Base-by-base conservation (phyloP, 2,329 filamentous ascomycete species). In the Rhinocladiella mackenziei region DNA sequence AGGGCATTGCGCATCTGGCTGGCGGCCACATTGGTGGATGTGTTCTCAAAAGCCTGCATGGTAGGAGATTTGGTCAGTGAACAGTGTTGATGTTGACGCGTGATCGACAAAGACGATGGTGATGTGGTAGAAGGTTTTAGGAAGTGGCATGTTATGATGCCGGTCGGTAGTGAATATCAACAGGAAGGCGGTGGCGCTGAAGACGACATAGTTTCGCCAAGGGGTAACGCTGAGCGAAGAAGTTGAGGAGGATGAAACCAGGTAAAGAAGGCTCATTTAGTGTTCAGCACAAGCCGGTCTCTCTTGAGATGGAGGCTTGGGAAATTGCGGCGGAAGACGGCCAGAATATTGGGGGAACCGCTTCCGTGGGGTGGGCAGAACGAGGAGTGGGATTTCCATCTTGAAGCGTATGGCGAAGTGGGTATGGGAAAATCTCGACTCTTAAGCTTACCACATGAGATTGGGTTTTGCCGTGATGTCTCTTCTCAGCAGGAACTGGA, bases 1-100 rank as follows among this genome's bases (percentile, higher is more conserved):
- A 98, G 78, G 51, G 88, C 79, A 78, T 98, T 98, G 71, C 92
- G 88, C 92, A 98, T 98, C 76, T 98, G 92, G 50, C 89, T 94
- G 44, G 92, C 92, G 52, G 92, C 92, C 56, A 98, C 91, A 61
- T 88, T 96, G 64, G 92, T 98, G 44, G 91, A 96, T 59, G 92
- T 94, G 80, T 97, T 97, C 73, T 98, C 92, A 68, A 98, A 98
- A 53, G 92, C 92, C 92, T 97, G 68, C 37, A 47, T 53, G 3
- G 37, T 30, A 32, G 45, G 41, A 34, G 45, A 48, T 44, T 50
- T 55, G 19, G 38, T 52, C 39, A 51, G 48, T 26, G 26, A 30
- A 30, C 44, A 29, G 11, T 37, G 28, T 36, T 22, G 30, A 36
- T 35, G 19, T 22, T 28, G 26, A 18, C n/a, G n/a, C n/a, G n/a